phyloP scores from a whole-genome alignment of 495 filamentous ascomycete genomes.

The Aspergillus bridgeri region DNA sequence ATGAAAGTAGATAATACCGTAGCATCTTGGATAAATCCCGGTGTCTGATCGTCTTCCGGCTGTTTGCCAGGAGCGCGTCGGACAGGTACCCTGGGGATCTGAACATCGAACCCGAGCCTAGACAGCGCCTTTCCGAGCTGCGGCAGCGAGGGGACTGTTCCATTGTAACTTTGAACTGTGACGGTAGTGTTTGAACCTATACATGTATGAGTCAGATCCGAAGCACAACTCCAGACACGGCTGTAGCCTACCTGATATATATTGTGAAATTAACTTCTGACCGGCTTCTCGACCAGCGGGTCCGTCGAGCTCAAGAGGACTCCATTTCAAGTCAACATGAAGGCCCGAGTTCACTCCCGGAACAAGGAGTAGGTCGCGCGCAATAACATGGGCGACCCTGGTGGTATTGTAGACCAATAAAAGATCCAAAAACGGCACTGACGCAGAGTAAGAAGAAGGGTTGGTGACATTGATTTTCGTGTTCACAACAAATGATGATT shows the following conservation, averaged over 20 bases:
- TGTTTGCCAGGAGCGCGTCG: conserved; percentile 46
- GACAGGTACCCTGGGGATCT: conserved; percentile 59
- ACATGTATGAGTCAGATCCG: not conserved
- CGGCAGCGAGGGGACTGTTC: conserved; percentile 71
- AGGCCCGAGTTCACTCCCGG: conserved; percentile 72
- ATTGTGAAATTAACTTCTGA: conserved; percentile 72
- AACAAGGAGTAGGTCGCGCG: conserved; percentile 54
- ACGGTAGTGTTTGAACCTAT: conserved; percentile 74
- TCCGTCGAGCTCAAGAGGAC: conserved; percentile 61
- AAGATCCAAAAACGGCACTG: conserved; percentile 73
- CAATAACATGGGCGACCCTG: conserved; percentile 67
- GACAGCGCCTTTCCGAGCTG: conserved; percentile 69
- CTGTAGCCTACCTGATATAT: conserved; percentile 66
- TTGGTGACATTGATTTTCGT: conserved; percentile 80
- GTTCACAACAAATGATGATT: conserved; percentile 62
- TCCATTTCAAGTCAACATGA: conserved; percentile 67
- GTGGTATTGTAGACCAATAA: conserved; percentile 70
- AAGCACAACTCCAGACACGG: not conserved
- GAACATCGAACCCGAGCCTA: conserved; percentile 60
- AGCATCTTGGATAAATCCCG: conserved; percentile 76
- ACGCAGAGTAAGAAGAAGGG: conserved; percentile 78
- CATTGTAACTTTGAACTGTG: conserved; percentile 62
- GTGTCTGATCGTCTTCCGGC: conserved; percentile 40
- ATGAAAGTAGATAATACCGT: conserved; percentile 53
- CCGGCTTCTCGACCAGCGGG: conserved; percentile 56